Evolutionary conservation across 768 basidiomycete species (phyloP).

Genomic region (Pholiota conissans): DNA sequence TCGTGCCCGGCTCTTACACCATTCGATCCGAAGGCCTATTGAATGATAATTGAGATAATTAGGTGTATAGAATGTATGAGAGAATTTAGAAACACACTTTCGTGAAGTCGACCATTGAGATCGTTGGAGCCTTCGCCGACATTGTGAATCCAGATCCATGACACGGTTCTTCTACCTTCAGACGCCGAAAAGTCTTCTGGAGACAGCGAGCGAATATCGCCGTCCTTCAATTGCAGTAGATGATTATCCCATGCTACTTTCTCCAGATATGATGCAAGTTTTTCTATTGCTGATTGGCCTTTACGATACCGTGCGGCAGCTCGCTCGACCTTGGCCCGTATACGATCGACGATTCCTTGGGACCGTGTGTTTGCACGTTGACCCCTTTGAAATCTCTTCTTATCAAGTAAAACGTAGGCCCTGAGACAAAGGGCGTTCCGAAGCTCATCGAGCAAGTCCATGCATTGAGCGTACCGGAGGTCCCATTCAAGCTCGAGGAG

Average conservation of each 20-base stretch:
- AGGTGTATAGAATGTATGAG: too few species aligned
- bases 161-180: slow-evolving; percentile 18
- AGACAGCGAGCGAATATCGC: too few species aligned
- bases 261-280: slow-evolving; percentile 1
- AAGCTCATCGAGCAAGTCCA: slow-evolving; percentile 26
- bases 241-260: neutral
- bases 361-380: slow-evolving; percentile 25
- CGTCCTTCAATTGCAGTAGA: too few species aligned
- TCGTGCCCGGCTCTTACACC: slow-evolving; percentile 29
- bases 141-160: slow-evolving; percentile 30
- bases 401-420: slow-evolving; percentile 28
- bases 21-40: slow-evolving; percentile 29
- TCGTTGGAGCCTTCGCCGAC: too few species aligned
- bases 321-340: slow-evolving; percentile 15
- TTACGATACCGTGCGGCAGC: slow-evolving; percentile 15
- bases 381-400: slow-evolving; percentile 25
- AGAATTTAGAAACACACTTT: too few species aligned
- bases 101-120: too few species aligned
- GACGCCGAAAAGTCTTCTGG: too few species aligned
- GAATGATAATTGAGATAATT: too few species aligned
- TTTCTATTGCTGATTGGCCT: slow-evolving; percentile 5
- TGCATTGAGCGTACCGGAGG: slow-evolving; percentile 28
- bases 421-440: slow-evolving; percentile 26
- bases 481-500: slow-evolving; percentile 24
- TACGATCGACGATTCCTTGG: slow-evolving; percentile 12